Conservation (phyloP, 2,329 filamentous ascomycete species). For the Ascochyta lentis region DNA sequence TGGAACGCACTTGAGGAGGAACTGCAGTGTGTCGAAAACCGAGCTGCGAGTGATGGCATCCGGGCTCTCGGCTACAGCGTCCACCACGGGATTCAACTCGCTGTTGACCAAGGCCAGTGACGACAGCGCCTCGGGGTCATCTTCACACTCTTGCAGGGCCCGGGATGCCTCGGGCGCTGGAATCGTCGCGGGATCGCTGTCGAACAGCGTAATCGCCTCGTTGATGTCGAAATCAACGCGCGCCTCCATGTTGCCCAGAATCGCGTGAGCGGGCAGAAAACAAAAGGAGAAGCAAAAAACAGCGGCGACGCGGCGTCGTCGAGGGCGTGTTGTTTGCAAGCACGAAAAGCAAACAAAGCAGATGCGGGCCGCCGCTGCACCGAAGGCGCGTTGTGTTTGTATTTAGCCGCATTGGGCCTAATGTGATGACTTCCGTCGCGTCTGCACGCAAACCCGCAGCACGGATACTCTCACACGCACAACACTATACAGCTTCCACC, state of each 20-base stretch:
- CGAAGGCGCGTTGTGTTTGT: conserved; percentile 31
- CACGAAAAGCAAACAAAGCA: conserved; percentile 16
- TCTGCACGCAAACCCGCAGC: conserved; percentile 8
- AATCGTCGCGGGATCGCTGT: conserved; percentile 87
- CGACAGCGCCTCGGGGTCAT: conserved; percentile 83
- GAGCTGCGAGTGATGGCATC: conserved; percentile 81
- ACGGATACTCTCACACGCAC: conserved; percentile 14
- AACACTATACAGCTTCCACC: conserved; percentile 16
- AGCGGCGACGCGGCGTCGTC: conserved; percentile 24
- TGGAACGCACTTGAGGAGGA: conserved; percentile 90
- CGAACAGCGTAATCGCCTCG: conserved; percentile 93
- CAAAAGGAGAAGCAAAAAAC: conserved; percentile 23
- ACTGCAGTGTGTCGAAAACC: conserved; percentile 91
- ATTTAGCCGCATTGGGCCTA: conserved; percentile 2
- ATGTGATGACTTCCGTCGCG: conserved; percentile 19
- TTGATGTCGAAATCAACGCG: conserved; percentile 90
- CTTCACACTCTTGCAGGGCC: conserved; percentile 87
- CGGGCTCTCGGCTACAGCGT: conserved; percentile 88
- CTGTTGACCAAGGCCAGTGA: conserved; percentile 77
- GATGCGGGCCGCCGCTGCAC: conserved; percentile 23
- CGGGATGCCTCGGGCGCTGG: conserved; percentile 85
- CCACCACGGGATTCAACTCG: conserved; percentile 88
- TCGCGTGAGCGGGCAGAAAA: conserved; percentile 16
- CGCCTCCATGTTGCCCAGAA: conserved; percentile 65
- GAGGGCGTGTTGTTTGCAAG: conserved; percentile 20